These are phyloP conservation scores for Ascochyta lentis DNA, from an alignment of 2,329 filamentous ascomycete species.

Conservation along the genomic window DNA sequence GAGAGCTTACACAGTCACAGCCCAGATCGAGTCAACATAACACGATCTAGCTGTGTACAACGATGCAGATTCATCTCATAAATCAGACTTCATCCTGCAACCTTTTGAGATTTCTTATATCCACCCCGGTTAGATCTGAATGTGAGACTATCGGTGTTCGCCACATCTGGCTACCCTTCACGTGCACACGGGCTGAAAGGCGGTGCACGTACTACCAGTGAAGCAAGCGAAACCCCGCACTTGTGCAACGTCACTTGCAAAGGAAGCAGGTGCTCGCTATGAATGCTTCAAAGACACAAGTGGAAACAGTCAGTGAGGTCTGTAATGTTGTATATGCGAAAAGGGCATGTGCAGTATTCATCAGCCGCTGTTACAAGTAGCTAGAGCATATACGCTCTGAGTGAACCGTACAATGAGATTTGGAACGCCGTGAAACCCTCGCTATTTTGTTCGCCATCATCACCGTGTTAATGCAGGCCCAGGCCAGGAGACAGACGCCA, in stretches of 20 bases:
- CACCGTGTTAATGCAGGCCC: slow-evolving; percentile 18
- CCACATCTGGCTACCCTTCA: background rate
- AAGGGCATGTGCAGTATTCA: background rate
- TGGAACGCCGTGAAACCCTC: slow-evolving; percentile 7
- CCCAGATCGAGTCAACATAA: no score
- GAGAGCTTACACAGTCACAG: no score
- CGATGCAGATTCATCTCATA: no score
- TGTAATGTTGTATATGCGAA: background rate
- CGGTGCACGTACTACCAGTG: background rate
- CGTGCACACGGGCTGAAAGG: background rate
- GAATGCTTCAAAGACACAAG: background rate
- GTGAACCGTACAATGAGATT: background rate
- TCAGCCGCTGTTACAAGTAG: background rate
- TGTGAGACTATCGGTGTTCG: background rate
- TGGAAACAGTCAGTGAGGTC: background rate
- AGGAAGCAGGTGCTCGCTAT: background rate
- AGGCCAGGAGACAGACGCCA: slow-evolving; percentile 14
- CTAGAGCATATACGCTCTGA: background rate
- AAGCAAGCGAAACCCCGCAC: background rate
- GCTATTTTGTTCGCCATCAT: slow-evolving; percentile 15
- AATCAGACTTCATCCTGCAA: no score
- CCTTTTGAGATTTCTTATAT: no score
- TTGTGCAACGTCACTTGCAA: background rate
- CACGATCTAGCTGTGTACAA: no score
- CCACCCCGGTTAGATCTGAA: no score